These are phyloP conservation scores for Cudoniella acicularis DNA, from an alignment of 495 filamentous ascomycete genomes.

Conservation along the genomic window DNA sequence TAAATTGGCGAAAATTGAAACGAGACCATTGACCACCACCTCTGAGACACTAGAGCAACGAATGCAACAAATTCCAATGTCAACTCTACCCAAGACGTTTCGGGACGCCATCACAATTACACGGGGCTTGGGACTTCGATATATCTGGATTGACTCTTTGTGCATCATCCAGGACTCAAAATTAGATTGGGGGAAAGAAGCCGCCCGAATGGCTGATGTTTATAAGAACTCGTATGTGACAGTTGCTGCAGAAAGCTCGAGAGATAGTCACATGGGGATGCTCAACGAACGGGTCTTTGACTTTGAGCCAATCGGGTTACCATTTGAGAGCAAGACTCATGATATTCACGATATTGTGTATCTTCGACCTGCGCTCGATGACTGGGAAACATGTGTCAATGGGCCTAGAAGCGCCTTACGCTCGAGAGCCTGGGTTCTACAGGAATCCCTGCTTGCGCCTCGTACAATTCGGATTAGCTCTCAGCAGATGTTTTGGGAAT, in stretches of 20 bases:
- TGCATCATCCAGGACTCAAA: constrained; percentile 5
- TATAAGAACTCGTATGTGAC: constrained; percentile 23
- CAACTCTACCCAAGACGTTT: constrained; percentile 4
- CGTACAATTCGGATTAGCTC: constrained; percentile 6
- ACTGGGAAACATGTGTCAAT: constrained; percentile 31
- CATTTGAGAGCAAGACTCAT: constrained; percentile 3
- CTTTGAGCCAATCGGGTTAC: not conserved
- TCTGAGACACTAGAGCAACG: not conserved
- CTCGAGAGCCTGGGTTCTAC: not conserved
- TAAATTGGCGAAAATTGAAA: not conserved
- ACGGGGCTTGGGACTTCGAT: constrained; percentile 1
- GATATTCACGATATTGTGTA: not conserved
- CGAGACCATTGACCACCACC: not conserved
- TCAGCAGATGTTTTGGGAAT: constrained; percentile 1
- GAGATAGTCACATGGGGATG: not conserved
- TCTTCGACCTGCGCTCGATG: constrained; percentile 26
- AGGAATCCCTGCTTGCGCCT: not conserved
- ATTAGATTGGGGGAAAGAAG: constrained; percentile 9
- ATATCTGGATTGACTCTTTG: constrained; percentile 11
- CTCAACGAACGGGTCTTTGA: not conserved
- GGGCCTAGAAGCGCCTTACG: constrained; percentile 25
- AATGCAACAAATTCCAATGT: constrained; percentile 4
- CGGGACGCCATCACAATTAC: constrained; percentile 6
- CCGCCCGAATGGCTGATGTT: constrained; percentile 11
- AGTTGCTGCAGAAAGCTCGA: constrained; percentile 14